Evolutionary conservation across 2,329 filamentous ascomycete species (phyloP).

Genomic region (Trichoderma polysporum): DNA sequence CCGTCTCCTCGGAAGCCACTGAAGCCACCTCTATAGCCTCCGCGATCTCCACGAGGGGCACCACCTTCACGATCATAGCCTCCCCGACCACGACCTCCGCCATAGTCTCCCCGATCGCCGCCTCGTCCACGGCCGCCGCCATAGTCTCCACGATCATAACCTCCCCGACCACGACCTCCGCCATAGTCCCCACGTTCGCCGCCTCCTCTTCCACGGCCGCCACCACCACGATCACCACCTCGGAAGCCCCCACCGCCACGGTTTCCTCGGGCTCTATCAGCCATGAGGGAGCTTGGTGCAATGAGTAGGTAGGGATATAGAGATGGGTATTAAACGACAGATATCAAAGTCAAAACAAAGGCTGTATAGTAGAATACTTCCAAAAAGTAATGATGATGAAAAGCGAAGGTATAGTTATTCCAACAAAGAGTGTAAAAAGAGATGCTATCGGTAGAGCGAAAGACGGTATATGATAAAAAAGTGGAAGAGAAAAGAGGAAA

Average conservation of each 20-base stretch:
- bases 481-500: not conserved
- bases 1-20: constrained; percentile 25
- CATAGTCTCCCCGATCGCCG: constrained; percentile 19
- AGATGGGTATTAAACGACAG: not conserved
- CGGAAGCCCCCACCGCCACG: constrained; percentile 22
- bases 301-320: not conserved
- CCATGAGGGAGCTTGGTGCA: constrained; percentile 1
- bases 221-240: constrained; percentile 23
- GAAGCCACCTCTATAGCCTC: constrained; percentile 24
- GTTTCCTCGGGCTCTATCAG: constrained; percentile 25
- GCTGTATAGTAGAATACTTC: not conserved
- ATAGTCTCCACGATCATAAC: constrained; percentile 8
- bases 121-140: constrained; percentile 24
- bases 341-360: not conserved
- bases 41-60: constrained; percentile 25
- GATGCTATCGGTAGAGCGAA: not conserved
- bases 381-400: not conserved
- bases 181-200: constrained; percentile 24
- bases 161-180: constrained; percentile 23
- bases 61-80: constrained; percentile 20
- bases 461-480: not conserved
- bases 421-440: not conserved
- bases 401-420: not conserved
- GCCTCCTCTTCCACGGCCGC: constrained; percentile 15
- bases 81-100: constrained; percentile 22